Percentiles rank a stretch among this genome's conserved stretches.
Conservation (phyloP, 148 eudicot genomes). For the Rhododendron vialii region DNA sequence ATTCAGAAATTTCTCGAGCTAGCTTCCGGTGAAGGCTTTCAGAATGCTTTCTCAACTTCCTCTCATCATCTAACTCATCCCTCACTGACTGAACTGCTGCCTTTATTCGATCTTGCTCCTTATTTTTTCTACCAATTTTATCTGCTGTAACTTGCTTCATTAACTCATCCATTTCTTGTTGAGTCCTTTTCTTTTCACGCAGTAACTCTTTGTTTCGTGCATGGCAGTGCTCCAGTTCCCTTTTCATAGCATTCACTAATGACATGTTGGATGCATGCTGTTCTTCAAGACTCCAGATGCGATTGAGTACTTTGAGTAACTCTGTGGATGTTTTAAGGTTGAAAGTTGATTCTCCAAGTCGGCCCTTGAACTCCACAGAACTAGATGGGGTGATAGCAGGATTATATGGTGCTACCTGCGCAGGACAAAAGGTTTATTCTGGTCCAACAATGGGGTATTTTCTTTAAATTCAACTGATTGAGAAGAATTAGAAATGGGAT, state of each 20-base stretch:
- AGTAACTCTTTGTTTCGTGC: constrained; percentile 46
- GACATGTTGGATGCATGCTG: constrained; percentile 60
- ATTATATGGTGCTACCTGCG: constrained; percentile 61
- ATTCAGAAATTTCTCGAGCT: constrained; percentile 54
- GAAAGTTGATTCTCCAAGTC: constrained; percentile 36
- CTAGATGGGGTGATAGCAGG: constrained; percentile 45
- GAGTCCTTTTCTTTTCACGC: constrained; percentile 61
- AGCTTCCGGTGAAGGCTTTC: constrained; percentile 70
- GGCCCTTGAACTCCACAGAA: constrained; percentile 51
- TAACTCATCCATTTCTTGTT: constrained; percentile 47
- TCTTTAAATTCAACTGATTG: neutral
- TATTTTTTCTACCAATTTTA: constrained; percentile 30
- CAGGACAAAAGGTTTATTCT: constrained; percentile 4
- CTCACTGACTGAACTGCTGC: constrained; percentile 45
- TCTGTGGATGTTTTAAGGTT: constrained; percentile 75
- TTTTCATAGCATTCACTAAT: constrained; percentile 47
- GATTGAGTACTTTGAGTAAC: constrained; percentile 69
- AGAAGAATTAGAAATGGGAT: neutral
- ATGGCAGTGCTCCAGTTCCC: constrained; percentile 49
- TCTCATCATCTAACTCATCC: constrained; percentile 70
- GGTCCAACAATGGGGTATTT: neutral
- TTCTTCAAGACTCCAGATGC: constrained; percentile 89
- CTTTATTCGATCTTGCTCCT: constrained; percentile 52
- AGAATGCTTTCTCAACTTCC: constrained; percentile 57
- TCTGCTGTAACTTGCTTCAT: constrained; percentile 42